Evolutionary conservation across 495 filamentous ascomycete genomes (phyloP).

Genomic region (Penicillium ochrochloron): DNA sequence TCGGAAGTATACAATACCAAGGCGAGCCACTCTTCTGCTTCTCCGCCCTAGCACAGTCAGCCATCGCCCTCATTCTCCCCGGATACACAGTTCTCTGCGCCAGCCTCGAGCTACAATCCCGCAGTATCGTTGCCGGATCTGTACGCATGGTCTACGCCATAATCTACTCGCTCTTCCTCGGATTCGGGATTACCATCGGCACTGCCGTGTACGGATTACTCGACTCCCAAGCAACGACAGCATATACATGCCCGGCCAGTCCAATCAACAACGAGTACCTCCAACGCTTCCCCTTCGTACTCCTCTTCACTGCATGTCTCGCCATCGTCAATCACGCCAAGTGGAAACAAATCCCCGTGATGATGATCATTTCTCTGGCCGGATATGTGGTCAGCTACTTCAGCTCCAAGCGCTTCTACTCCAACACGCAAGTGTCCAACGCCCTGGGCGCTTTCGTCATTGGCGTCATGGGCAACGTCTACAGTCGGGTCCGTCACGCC

Average conservation of each 20-base stretch:
- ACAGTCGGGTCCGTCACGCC: slow-evolving; percentile 81
- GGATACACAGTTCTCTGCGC: slow-evolving; percentile 85
- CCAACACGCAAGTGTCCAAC: slow-evolving; percentile 77
- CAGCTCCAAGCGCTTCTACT: slow-evolving; percentile 68
- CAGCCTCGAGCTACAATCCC: slow-evolving; percentile 85
- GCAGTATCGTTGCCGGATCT: slow-evolving; percentile 84
- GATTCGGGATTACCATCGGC: slow-evolving; percentile 96
- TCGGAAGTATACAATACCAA: slow-evolving; percentile 73
- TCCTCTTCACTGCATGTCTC: slow-evolving; percentile 80
- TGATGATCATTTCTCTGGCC: slow-evolving; percentile 79
- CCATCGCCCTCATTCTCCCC: slow-evolving; percentile 90
- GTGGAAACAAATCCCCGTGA: slow-evolving; percentile 85
- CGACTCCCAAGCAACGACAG: slow-evolving; percentile 73
- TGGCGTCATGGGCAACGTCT: slow-evolving; percentile 84
- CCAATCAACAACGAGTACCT: slow-evolving; percentile 57
- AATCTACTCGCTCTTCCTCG: slow-evolving; percentile 93
- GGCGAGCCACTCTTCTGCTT: slow-evolving; percentile 82
- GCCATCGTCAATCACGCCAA: slow-evolving; percentile 88
- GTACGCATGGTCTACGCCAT: slow-evolving; percentile 96
- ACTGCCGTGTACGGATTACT: slow-evolving; percentile 87
- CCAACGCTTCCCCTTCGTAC: slow-evolving; percentile 71
- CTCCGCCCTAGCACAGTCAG: slow-evolving; percentile 85
- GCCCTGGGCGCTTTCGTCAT: slow-evolving; percentile 86
- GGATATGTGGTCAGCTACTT: slow-evolving; percentile 92
- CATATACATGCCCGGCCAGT: slow-evolving; percentile 64